phyloP scores from a whole-genome alignment of 148 eudicot species.

The Cornus suecica region DNA sequence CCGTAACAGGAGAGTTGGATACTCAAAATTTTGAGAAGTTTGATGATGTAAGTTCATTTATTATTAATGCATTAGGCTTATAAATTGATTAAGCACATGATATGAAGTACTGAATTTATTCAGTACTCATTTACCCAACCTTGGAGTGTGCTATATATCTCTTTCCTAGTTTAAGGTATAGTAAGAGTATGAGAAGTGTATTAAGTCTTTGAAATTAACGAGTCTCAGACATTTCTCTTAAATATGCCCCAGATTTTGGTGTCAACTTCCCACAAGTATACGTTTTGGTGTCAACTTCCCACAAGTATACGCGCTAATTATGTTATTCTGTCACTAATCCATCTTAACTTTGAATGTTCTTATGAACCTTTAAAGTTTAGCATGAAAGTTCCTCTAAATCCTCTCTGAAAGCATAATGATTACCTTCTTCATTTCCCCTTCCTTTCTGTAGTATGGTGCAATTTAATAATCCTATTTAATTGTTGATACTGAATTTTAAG shows the following conservation, averaged over 20 bases:
- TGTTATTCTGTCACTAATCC: neutral
- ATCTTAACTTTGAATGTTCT: neutral
- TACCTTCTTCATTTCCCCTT: neutral
- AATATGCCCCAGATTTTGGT: neutral
- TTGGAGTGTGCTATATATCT: neutral
- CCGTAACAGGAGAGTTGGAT: constrained; percentile 56
- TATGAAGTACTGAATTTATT: neutral
- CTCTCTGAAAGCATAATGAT: neutral
- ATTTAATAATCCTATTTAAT: neutral
- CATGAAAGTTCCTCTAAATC: neutral
- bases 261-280: neutral
- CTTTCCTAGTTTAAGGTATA: no score
- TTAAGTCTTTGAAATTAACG: neutral
- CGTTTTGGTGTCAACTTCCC: neutral
- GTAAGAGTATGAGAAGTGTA: neutral
- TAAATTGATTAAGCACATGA: neutral
- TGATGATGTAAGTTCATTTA: constrained; percentile 41
- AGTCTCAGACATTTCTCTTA: neutral
- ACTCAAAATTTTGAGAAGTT: constrained; percentile 78
- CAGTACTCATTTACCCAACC: neutral
- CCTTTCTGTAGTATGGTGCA: neutral
- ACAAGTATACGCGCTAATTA: no score
- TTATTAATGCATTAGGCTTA: constrained; percentile 1
- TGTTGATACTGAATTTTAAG: neutral
- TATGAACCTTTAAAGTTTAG: neutral